Conservation (phyloP, 306 rosid genomes). For the peach (Prunus persica) region DNA sequence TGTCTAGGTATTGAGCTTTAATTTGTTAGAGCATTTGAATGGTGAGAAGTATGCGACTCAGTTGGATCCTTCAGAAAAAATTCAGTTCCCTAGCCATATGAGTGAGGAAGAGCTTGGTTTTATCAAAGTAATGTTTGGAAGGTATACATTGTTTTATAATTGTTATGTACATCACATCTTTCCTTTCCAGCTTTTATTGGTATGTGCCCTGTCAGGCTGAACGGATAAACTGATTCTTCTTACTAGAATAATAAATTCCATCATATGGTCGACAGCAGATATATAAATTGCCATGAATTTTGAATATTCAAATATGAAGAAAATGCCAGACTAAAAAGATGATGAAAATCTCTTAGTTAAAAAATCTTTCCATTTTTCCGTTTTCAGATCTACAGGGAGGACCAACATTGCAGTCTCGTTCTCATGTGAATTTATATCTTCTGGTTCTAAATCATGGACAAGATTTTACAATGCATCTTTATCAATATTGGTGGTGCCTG, state of each 20-base stretch:
- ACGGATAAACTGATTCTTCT: background rate
- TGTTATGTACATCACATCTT: background rate
- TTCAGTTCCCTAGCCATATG: constrained; percentile 40
- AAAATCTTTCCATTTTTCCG: background rate
- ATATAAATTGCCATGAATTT: too few relatives aligned
- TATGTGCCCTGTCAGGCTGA: background rate
- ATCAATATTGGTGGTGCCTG: constrained; percentile 72
- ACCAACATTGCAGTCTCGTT: constrained; percentile 67
- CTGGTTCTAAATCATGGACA: constrained; percentile 40
- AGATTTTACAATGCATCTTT: constrained; percentile 64
- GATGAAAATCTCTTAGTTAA: background rate
- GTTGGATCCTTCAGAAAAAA: constrained; percentile 39
- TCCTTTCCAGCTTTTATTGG: constrained; percentile 3
- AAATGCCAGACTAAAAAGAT: background rate
- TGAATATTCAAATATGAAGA: background rate
- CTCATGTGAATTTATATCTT: constrained; percentile 59
- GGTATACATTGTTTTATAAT: constrained; percentile 38
- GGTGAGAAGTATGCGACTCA: constrained; percentile 34
- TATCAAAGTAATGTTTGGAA: constrained; percentile 74
- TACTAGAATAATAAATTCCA: background rate
- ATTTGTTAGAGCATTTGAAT: constrained; percentile 34
- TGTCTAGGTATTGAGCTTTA: constrained; percentile 71
- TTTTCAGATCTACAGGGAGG: constrained; percentile 80
- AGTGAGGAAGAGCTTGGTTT: constrained; percentile 62
- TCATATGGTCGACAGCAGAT: background rate